Evolutionary conservation across 140 eudicot species (phyloP), one percentile per base, ranked within the genome.

Genomic region (Artemisia princeps): DNA sequence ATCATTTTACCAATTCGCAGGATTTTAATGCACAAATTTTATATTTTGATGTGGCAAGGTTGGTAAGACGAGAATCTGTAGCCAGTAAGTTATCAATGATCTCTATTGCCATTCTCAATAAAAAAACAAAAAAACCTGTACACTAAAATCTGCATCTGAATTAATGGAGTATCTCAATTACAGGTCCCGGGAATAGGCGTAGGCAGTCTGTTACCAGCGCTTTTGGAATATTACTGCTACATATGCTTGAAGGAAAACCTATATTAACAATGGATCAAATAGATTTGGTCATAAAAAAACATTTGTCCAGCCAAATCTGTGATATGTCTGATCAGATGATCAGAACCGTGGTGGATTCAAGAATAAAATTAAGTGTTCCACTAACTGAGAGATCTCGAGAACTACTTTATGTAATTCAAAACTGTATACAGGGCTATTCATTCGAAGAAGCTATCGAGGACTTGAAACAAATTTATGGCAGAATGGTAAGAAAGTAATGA

Each of bases 11-110:
- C 19, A 26, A 12, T 60, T 49, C 30, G 10, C 50, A 60, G 69
- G 50, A 60, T 14, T 49, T 44, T 22, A 71, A 71, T 61, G 69
- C 69, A 26, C 61, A 71, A 30, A 68, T 71, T 24, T 6, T 60
- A 10, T 17, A 46, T 28, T 60, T 71, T 12, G 75, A 60, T 46
- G 22, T 71, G 26, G 68, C 40, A 6, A 19, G 49, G 33, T 48
- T 46, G 33, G 19, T 30, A 40, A 44, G 15, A 55, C n/a, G 24
- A 4, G 17, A 67, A 17, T n/a, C 16, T 49, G 30, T 66, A 28
- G 9, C 2, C 11, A 46, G 19, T 28, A 6, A 52, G 33, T 49
- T 1, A 20, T 19, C 19, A 4, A 20, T 15, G 11, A 6, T 45
- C 11, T 49, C 5, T 24, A 3, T 65, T 50, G 9, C 28, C 9